Evolutionary conservation across 306 rosid genomes (phyloP).

Genomic region (Pterocarpus santalinus): DNA sequence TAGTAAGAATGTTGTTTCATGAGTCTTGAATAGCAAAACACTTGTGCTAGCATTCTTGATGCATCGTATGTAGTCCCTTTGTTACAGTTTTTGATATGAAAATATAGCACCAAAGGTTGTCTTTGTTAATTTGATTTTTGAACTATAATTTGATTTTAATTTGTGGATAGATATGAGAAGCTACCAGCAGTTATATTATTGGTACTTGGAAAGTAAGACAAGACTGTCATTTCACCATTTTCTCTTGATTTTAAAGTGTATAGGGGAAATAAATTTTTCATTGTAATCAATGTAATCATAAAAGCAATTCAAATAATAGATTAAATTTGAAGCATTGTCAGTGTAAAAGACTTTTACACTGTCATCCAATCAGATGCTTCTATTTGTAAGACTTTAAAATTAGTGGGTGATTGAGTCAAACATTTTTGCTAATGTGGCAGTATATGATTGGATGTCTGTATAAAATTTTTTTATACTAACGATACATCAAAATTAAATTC

Average conservation of each 20-base stretch:
- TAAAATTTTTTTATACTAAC: too few species aligned
- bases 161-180: slow-evolving; percentile 9
- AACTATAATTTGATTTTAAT: slow-evolving; percentile 18
- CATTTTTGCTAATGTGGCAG: too few species aligned
- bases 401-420: too few species aligned
- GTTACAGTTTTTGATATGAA: slow-evolving; percentile 7
- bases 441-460: too few species aligned
- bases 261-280: slow-evolving; percentile 3
- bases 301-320: slow-evolving; percentile 3
- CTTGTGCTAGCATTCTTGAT: slow-evolving; percentile 24
- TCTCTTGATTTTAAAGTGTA: not conserved
- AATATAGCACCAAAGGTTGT: not conserved
- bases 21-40: slow-evolving; percentile 36
- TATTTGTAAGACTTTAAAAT: too few species aligned
- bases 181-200: not conserved
- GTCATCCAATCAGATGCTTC: too few species aligned
- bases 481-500: too few species aligned
- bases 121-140: slow-evolving; percentile 9
- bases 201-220: slow-evolving; percentile 10
- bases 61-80: slow-evolving; percentile 15
- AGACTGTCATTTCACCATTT: not conserved
- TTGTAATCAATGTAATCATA: slow-evolving; percentile 16
- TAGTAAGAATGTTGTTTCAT: slow-evolving; percentile 17
- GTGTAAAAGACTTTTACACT: too few species aligned
- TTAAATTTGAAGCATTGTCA: too few species aligned